Evolutionary conservation across 371 early-diverging fungal species (phyloP), one percentile per base, ranked within the genome.

Genomic region (Vairimorpha apis): DNA sequence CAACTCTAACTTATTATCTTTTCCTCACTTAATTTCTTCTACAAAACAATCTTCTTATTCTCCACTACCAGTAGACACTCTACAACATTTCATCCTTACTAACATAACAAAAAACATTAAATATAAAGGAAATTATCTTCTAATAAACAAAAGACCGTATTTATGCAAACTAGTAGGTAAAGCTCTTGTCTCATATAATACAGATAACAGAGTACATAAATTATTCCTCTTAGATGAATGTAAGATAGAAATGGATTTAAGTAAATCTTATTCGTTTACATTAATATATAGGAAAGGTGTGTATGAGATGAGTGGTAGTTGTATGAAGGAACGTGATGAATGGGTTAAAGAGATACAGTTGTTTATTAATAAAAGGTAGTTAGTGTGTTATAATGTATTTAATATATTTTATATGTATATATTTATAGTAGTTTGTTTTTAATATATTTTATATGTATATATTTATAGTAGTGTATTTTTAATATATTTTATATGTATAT

Each of bases 121-220:
- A 32, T 25, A n/a, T 21, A 53, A 44, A 58, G 55, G 58, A 14
- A 41, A 55, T 10, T 68, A 68, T 58, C 68, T 68, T 21, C 27
- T 68, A 41, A 33, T 68, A 58, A 16, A 68, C 32, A 56, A 55
- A 4, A 56, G 16, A 30, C 58, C 59, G 27, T 68, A 68, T 13
- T 23, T 58, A n/a, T 68, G 55, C 23, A 68, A 68, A 43, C 32
- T 68, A 41, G 68, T 68, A 27, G 68, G 68, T 5, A 68, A 68
- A 30, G 68, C 68, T 25, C 68, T 68, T 38, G 59, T 68, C 25
- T 68, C 58, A 18, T 68, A 68, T 32, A 58, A 68, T 30, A 55
- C 30, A 38, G 12, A 53, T 25, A 68, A 43, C 2, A 56, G 43
- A 32, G 68, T 68, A 30, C 43, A 43, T 21, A 68, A 51, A 44